These are phyloP conservation scores for Tricholoma saponaceum DNA, from an alignment of 768 basidiomycete species.

Conservation along the genomic window DNA sequence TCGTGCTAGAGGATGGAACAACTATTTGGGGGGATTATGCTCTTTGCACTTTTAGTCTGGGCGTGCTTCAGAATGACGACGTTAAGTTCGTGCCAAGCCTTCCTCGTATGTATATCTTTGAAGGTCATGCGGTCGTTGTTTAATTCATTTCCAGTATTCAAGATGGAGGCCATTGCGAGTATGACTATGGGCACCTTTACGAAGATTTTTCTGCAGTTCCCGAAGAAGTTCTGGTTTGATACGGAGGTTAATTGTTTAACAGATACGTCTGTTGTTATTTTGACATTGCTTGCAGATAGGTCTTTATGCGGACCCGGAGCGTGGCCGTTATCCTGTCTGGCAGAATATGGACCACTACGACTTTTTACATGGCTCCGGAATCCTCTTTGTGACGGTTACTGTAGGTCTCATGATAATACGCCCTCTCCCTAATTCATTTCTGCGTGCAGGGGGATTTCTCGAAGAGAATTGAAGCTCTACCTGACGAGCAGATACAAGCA, in stretches of 20 bases:
- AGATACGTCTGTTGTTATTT: background rate
- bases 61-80: conserved; percentile 63
- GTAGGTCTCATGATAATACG: conserved; percentile 18
- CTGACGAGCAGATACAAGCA: conserved; percentile 38
- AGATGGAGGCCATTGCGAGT: conserved; percentile 59
- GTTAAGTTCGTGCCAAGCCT: conserved; percentile 51
- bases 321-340: conserved; percentile 66
- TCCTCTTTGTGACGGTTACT: conserved; percentile 50
- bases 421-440: background rate
- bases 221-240: conserved; percentile 52
- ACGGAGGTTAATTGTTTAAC: conserved; percentile 27
- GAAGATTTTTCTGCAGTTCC: conserved; percentile 65
- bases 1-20: conserved; percentile 41
- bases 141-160: conserved; percentile 33
- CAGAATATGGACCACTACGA: conserved; percentile 55
- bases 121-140: background rate
- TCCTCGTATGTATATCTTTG: conserved; percentile 30
- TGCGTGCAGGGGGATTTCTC: conserved; percentile 53
- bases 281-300: conserved; percentile 34
- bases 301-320: conserved; percentile 51
- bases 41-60: conserved; percentile 65
- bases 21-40: conserved; percentile 51
- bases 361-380: conserved; percentile 59
- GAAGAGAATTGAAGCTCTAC: conserved; percentile 50
- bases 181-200: conserved; percentile 66